Percentiles rank a stretch among this genome's conserved stretches.
Evolutionary conservation across 306 rosid genomes (phyloP).

Genomic region (Begonia loranthoides): DNA sequence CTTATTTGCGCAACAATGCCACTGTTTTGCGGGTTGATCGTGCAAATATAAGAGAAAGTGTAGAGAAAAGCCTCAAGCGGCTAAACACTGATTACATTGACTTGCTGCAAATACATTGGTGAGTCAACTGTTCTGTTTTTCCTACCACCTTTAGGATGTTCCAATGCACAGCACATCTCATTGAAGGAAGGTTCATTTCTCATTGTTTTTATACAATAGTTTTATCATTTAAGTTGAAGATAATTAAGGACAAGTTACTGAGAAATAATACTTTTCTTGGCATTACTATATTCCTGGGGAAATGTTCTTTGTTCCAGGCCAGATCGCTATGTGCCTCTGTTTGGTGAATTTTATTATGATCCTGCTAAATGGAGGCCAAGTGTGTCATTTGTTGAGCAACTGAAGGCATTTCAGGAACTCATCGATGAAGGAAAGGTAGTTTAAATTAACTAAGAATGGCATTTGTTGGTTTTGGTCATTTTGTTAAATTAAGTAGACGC

Average conservation of each 20-base stretch:
- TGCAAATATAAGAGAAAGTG: constrained; percentile 74
- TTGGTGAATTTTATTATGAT: constrained; percentile 59
- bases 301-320: constrained; percentile 39
- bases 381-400: constrained; percentile 80
- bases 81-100: constrained; percentile 91
- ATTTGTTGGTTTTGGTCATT: too few species aligned
- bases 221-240: too few species aligned
- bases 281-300: too few species aligned
- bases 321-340: constrained; percentile 68
- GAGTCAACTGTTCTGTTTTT: constrained; percentile 4
- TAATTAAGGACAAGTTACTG: too few species aligned
- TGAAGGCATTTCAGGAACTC: constrained; percentile 80
- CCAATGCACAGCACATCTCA: background rate
- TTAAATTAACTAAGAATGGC: constrained; percentile 5
- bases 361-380: constrained; percentile 81
- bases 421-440: constrained; percentile 86
- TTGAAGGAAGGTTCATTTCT: too few species aligned
- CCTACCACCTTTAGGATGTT: background rate
- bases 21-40: constrained; percentile 65
- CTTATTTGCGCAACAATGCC: constrained; percentile 59
- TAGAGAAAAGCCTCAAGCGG: constrained; percentile 86
- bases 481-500: too few species aligned
- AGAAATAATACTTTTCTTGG: too few species aligned
- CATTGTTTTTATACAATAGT: background rate
- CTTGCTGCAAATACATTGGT: constrained; percentile 93